These are phyloP conservation scores for Waltergamsia citrina DNA, from an alignment of 2,329 filamentous ascomycete genomes.

Conservation along the genomic window DNA sequence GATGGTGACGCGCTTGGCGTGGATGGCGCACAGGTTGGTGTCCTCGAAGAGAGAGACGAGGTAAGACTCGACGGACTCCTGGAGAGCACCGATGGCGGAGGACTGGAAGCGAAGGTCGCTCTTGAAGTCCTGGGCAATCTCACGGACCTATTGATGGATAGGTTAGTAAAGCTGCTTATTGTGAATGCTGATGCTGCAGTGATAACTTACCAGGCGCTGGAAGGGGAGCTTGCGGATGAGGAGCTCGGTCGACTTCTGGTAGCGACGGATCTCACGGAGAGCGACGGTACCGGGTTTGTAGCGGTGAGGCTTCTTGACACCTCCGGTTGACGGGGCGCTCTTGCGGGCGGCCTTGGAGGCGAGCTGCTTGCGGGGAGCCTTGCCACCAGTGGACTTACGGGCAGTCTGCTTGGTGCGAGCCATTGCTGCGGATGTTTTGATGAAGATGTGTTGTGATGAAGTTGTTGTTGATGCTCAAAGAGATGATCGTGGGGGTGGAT, in stretches of 20 bases:
- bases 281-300: slow-evolving; percentile 91
- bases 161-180: slow-evolving; percentile 7
- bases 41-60: slow-evolving; percentile 97
- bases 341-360: slow-evolving; percentile 99
- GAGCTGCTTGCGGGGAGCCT: slow-evolving; percentile 87
- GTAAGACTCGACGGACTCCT: slow-evolving; percentile 98
- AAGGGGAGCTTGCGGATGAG: slow-evolving; percentile 96
- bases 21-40: slow-evolving; percentile 96
- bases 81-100: slow-evolving; percentile 90
- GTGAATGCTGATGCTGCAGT: not conserved
- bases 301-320: slow-evolving; percentile 93
- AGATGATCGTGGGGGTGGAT: slow-evolving; percentile 13
- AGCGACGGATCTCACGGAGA: slow-evolving; percentile 96
- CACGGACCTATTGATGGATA: slow-evolving; percentile 55
- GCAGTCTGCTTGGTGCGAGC: slow-evolving; percentile 59
- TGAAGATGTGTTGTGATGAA: slow-evolving; percentile 16
- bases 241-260: slow-evolving; percentile 95
- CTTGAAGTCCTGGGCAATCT: slow-evolving; percentile 95
- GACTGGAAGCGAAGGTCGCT: slow-evolving; percentile 96
- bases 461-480: too few species aligned
- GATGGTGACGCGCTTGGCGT: slow-evolving; percentile 99
- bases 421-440: slow-evolving; percentile 36
- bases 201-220: slow-evolving; percentile 67
- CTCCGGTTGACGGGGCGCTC: slow-evolving; percentile 91
- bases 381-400: slow-evolving; percentile 72